Conservation (phyloP, 2,329 filamentous ascomycete genomes). For the Camillea tinctor region DNA sequence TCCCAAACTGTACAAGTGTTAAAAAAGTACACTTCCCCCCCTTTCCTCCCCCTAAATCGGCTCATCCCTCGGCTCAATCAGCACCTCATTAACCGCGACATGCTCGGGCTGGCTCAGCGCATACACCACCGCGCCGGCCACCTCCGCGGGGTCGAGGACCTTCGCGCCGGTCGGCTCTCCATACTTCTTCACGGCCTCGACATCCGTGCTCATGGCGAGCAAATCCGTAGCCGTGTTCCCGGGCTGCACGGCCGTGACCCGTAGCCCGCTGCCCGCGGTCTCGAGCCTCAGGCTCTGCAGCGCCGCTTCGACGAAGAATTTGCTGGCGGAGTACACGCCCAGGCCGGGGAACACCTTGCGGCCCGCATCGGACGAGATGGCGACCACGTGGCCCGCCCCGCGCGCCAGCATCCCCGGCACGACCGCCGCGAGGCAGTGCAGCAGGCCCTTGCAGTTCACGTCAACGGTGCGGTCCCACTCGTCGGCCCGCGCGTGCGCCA, state of each 20-base stretch:
- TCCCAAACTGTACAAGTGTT: too few species aligned
- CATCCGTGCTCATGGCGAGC: slow-evolving; percentile 71
- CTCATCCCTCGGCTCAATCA: slow-evolving; percentile 76
- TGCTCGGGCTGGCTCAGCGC: slow-evolving; percentile 72
- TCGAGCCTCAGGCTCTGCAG: slow-evolving; percentile 74
- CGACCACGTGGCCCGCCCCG: slow-evolving; percentile 70
- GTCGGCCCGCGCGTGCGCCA: slow-evolving; percentile 70
- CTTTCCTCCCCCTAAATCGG: slow-evolving; percentile 51
- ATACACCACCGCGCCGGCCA: slow-evolving; percentile 71
- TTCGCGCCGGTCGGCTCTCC: slow-evolving; percentile 73
- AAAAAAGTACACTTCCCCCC: too few species aligned
- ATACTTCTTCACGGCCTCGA: slow-evolving; percentile 75
- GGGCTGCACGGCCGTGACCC: slow-evolving; percentile 74
- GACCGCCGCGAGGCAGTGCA: slow-evolving; percentile 68
- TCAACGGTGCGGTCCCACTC: slow-evolving; percentile 83
- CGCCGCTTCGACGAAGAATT: slow-evolving; percentile 83
- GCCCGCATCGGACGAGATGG: slow-evolving; percentile 79
- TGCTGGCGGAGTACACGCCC: slow-evolving; percentile 79
- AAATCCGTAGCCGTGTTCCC: slow-evolving; percentile 75
- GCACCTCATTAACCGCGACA: slow-evolving; percentile 76
- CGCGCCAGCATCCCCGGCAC: slow-evolving; percentile 71
- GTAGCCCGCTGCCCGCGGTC: slow-evolving; percentile 69
- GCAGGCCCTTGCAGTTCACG: slow-evolving; percentile 81
- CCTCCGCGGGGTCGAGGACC: slow-evolving; percentile 71
- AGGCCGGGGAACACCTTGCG: slow-evolving; percentile 79